phyloP scores from a whole-genome alignment of 2,329 filamentous ascomycete genomes.

The Metarhizium guizhouense region DNA sequence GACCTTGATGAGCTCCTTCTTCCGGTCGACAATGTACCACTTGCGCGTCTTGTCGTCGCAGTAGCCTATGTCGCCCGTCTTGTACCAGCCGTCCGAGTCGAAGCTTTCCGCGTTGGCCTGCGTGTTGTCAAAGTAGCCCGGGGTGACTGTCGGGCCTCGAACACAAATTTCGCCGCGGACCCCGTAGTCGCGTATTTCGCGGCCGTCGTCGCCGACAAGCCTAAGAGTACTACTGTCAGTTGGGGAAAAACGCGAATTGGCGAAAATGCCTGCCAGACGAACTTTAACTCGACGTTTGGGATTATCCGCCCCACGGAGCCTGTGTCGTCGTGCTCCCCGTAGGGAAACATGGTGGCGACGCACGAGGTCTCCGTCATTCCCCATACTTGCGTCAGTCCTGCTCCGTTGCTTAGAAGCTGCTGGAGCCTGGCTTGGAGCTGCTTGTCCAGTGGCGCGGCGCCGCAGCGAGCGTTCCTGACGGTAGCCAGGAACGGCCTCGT shows the following conservation, averaged over 20 bases:
- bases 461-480: slow-evolving; percentile 22
- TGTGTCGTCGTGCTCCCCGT: slow-evolving; percentile 36
- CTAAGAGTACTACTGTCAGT: slow-evolving; percentile 8
- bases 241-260: too few species aligned
- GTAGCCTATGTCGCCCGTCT: slow-evolving; percentile 65
- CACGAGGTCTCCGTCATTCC: slow-evolving; percentile 44
- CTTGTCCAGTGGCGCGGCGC: slow-evolving; percentile 47
- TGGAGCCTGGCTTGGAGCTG: slow-evolving; percentile 42
- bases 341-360: too few species aligned
- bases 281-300: slow-evolving; percentile 20
- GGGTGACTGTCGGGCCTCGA: slow-evolving; percentile 62
- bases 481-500: slow-evolving; percentile 37
- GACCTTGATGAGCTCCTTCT: slow-evolving; percentile 55
- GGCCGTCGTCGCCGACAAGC: slow-evolving; percentile 29
- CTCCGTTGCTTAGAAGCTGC: slow-evolving; percentile 32
- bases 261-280: neutral
- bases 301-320: slow-evolving; percentile 32
- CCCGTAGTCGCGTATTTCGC: slow-evolving; percentile 37
- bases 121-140: slow-evolving; percentile 62
- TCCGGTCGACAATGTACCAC: slow-evolving; percentile 73
- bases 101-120: slow-evolving; percentile 56
- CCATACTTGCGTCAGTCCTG: slow-evolving; percentile 44
- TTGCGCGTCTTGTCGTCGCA: slow-evolving; percentile 55
- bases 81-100: slow-evolving; percentile 52
- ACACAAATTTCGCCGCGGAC: slow-evolving; percentile 47